These are phyloP conservation scores for Citeromyces matritensis DNA, from an alignment of 805 yeast species.

Conservation along the genomic window DNA sequence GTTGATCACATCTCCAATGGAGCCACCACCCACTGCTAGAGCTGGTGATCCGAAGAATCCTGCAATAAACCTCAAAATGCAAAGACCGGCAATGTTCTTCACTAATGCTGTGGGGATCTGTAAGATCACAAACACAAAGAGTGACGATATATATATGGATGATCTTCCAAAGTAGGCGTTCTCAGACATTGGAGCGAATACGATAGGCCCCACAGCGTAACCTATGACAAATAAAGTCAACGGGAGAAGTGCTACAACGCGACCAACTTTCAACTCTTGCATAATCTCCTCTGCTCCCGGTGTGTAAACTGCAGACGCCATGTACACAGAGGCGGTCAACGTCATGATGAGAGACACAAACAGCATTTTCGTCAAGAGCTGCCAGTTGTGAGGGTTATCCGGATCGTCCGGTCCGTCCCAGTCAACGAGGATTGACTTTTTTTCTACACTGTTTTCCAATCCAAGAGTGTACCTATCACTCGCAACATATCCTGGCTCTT, in stretches of 20 bases:
- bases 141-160: constrained; percentile 29
- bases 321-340: constrained; percentile 35
- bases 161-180: constrained; percentile 37
- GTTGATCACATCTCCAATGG: constrained; percentile 31
- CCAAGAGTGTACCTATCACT: background rate
- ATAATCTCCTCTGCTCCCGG: constrained; percentile 32
- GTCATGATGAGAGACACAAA: constrained; percentile 24
- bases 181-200: constrained; percentile 46
- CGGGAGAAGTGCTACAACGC: constrained; percentile 30
- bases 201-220: constrained; percentile 45
- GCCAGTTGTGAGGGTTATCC: background rate
- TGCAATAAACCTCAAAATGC: constrained; percentile 32
- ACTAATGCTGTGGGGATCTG: constrained; percentile 44
- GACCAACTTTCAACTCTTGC: constrained; percentile 25
- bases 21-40: constrained; percentile 43
- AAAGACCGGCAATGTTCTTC: constrained; percentile 31
- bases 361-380: background rate
- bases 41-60: constrained; percentile 45
- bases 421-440: background rate
- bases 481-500: constrained; percentile 1
- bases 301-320: constrained; percentile 40
- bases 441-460: background rate
- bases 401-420: background rate
- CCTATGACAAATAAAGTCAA: constrained; percentile 42
- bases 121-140: constrained; percentile 28